phyloP scores from a whole-genome alignment of 805 yeast genomes.

The Myxozyma mucilagina region DNA sequence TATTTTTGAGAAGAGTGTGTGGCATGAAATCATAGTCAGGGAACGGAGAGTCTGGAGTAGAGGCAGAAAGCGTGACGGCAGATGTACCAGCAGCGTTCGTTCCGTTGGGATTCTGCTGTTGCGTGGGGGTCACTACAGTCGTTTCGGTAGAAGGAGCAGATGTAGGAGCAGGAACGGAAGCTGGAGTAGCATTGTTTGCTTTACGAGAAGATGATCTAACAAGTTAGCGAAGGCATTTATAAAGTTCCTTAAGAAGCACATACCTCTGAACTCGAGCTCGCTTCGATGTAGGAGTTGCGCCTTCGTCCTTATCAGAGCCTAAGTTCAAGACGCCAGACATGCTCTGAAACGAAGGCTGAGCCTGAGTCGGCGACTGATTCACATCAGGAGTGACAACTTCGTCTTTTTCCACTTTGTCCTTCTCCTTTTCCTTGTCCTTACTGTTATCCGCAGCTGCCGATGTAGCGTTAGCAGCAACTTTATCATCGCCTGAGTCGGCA shows the following conservation, averaged over 20 bases:
- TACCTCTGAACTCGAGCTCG: conserved; percentile 21
- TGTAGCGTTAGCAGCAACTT: background rate
- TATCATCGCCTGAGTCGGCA: conserved; percentile 2
- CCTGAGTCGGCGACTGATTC: conserved; percentile 12
- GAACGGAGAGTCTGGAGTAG: conserved; percentile 32
- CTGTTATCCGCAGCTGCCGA: conserved; percentile 7
- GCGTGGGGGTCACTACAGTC: conserved; percentile 2
- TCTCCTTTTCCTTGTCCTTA: background rate
- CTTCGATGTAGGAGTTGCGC: conserved; percentile 8
- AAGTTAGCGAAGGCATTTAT: background rate
- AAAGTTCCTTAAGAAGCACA: background rate
- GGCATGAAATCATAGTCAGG: conserved; percentile 37
- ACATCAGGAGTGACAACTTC: background rate
- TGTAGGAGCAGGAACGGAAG: background rate
- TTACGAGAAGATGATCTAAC: conserved; percentile 18
- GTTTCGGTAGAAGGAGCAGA: background rate
- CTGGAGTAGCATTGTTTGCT: conserved; percentile 1
- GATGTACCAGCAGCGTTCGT: background rate
- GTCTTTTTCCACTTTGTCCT: background rate
- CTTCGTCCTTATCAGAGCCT: conserved; percentile 6
- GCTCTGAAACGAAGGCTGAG: conserved; percentile 22
- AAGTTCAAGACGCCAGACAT: conserved; percentile 26
- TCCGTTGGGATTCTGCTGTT: background rate
- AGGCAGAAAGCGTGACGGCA: conserved; percentile 2
- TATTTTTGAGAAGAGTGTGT: conserved; percentile 34